Conservation (phyloP, 2,329 filamentous ascomycete genomes). For the Boeremia lycopersici region DNA sequence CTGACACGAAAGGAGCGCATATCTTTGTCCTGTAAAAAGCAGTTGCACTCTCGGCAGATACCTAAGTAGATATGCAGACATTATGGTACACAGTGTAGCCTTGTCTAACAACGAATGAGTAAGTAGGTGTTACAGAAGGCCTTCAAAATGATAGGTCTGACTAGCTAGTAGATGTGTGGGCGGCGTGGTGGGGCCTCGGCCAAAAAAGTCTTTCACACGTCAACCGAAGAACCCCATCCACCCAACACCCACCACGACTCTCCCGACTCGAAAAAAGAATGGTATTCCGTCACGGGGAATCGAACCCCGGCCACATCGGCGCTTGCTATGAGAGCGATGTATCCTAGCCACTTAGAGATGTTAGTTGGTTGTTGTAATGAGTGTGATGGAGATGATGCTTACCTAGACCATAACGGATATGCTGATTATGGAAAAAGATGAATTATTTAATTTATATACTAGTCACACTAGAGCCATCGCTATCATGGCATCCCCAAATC, state of each 20-base stretch:
- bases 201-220: neutral
- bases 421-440: neutral
- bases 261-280: neutral
- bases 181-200: neutral
- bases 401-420: neutral
- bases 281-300: conserved; percentile 16
- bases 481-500: too few species aligned
- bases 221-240: neutral
- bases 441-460: too few species aligned
- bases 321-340: conserved; percentile 16
- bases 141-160: neutral
- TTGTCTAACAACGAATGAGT: too few species aligned
- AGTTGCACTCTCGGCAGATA: too few species aligned
- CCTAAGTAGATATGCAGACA: too few species aligned
- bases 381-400: neutral
- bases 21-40: too few species aligned
- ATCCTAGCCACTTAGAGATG: conserved; percentile 11
- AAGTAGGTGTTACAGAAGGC: too few species aligned
- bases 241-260: neutral
- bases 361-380: neutral
- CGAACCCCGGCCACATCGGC: conserved; percentile 19
- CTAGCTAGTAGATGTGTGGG: neutral
- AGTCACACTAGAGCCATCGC: too few species aligned
- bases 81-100: too few species aligned
- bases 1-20: too few species aligned